These are phyloP conservation scores for Fusarium palustre DNA, from an alignment of 2,329 filamentous ascomycete species.

Conservation along the genomic window DNA sequence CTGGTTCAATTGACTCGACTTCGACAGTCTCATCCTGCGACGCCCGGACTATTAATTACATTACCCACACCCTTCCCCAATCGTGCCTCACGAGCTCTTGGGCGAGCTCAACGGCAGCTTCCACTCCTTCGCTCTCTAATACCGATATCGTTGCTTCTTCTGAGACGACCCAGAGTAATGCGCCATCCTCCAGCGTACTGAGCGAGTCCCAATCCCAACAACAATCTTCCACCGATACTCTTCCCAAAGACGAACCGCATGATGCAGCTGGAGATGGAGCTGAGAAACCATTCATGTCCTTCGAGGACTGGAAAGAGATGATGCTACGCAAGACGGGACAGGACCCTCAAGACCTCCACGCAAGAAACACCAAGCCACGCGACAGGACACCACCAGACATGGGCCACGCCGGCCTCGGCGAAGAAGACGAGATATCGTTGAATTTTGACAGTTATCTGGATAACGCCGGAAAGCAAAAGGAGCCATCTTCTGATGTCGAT, in stretches of 20 bases:
- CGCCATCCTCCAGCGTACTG: constrained; percentile 19
- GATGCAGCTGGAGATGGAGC: constrained; percentile 41
- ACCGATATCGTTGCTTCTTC: not conserved
- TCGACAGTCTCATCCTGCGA: constrained; percentile 56
- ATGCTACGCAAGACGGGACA: constrained; percentile 89
- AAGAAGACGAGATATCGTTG: constrained; percentile 84
- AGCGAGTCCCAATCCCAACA: constrained; percentile 11
- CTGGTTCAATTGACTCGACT: constrained; percentile 17
- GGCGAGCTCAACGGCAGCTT: constrained; percentile 58
- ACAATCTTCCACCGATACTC: constrained; percentile 6
- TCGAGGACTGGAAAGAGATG: constrained; percentile 98
- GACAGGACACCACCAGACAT: constrained; percentile 67
- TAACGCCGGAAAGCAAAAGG: constrained; percentile 29
- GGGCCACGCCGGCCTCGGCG: constrained; percentile 82
- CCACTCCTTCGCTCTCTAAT: constrained; percentile 35
- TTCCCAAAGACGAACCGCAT: constrained; percentile 17
- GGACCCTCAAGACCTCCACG: constrained; percentile 72
- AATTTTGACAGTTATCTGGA: constrained; percentile 60
- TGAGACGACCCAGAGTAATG: constrained; percentile 8
- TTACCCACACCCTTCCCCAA: constrained; percentile 81
- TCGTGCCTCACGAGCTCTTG: constrained; percentile 78
- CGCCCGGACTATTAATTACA: constrained; percentile 80
- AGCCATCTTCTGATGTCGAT: constrained; percentile 3
- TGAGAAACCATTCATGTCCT: constrained; percentile 80
- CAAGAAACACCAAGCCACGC: constrained; percentile 67